Base-by-base conservation (phyloP, 2,329 filamentous ascomycete species). In the Cytospora schulzeri region DNA sequence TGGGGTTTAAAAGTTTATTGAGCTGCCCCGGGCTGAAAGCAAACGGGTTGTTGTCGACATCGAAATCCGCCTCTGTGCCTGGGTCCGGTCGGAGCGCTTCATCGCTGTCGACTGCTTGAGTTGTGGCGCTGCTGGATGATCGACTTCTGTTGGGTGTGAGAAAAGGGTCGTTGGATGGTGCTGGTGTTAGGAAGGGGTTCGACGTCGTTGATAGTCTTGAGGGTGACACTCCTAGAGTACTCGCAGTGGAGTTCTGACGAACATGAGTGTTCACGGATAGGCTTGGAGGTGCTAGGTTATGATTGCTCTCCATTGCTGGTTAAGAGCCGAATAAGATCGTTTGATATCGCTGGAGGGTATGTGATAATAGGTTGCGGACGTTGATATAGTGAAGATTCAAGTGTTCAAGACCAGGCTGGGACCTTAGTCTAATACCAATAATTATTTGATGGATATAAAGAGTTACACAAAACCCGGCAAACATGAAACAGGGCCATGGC, bases 1-100 rank as follows among this genome's bases (percentile, higher is more conserved):
- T 93, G 0, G 91, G 91, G 67, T 92, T 92, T 57, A 92, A 80
- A n/a, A 94, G 78, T 76, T 93, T 93, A 66, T 85, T 87, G 71
- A 91, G 77, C 70, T 90, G 89, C 26, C 90, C 90, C 12, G 88
- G 88, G 0, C 87, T 84, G 70, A 89, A 91, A 11, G 88, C 89
- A 68, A 92, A 92, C 41, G 82, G 85, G 73, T 90, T 91, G 69
- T 88, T 79, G 60, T 88, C 81, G 12, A 88, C 83, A 52, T 84
- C 71, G 69, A 92, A 93, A 60, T 90, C 86, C 6, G 78, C 81
- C 74, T 92, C 89, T 1, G 85, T 88, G 4, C 88, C 89, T 1
- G 87, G 88, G 71, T 92, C 89, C 0, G 90, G 87, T 41, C 78
- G 80, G 5, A 91, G 77, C 0, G 88, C 85, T 58, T 88, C 84